These are phyloP conservation scores for Saccharomycopsis sp. DNA, from an alignment of 805 yeast species.

Conservation along the genomic window DNA sequence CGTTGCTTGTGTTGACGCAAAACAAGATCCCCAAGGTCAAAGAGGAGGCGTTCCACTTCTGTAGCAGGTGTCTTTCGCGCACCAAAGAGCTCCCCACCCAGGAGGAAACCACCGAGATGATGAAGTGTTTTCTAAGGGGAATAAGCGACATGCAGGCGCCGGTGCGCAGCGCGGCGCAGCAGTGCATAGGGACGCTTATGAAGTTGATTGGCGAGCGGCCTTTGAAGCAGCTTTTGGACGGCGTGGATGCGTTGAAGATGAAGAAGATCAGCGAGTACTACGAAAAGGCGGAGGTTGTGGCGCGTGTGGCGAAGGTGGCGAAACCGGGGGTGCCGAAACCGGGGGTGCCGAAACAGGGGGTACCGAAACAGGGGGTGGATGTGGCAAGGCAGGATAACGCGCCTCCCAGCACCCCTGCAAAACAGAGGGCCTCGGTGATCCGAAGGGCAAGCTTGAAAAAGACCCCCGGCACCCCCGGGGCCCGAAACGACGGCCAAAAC, in stretches of 20 bases:
- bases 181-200: constrained; percentile 73
- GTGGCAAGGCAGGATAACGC: not conserved
- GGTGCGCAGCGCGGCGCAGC: constrained; percentile 70
- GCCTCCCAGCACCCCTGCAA: not conserved
- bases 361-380: no score
- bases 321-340: constrained; percentile 18
- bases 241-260: constrained; percentile 71
- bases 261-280: constrained; percentile 57
- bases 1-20: constrained; percentile 31
- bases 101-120: constrained; percentile 49
- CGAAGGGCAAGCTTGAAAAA: constrained; percentile 26
- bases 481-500: not conserved
- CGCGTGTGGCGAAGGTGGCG: constrained; percentile 23
- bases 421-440: not conserved
- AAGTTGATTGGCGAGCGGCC: constrained; percentile 75
- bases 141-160: constrained; percentile 80
- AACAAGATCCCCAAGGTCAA: constrained; percentile 83
- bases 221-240: constrained; percentile 50
- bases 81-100: constrained; percentile 43
- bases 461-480: constrained; percentile 17
- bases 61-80: constrained; percentile 54
- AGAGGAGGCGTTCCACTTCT: constrained; percentile 58
- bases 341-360: no score
- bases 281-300: constrained; percentile 48
- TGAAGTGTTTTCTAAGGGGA: constrained; percentile 52